phyloP scores from a whole-genome alignment of 2,329 filamentous ascomycete species.

The Exophiala xenobiotica region DNA sequence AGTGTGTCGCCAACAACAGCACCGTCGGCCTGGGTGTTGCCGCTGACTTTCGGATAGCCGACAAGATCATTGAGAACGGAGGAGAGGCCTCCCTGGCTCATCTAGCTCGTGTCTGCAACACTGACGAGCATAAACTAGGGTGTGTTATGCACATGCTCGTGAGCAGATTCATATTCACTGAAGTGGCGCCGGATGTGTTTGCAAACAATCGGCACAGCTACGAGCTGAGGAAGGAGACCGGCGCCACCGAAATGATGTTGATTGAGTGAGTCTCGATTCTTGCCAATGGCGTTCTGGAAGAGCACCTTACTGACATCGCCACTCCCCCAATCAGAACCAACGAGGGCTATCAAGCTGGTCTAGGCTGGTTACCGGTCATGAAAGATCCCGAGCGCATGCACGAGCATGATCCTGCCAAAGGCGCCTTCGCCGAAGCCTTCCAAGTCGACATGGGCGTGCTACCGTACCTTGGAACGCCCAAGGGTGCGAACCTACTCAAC shows the following conservation, averaged over 20 bases:
- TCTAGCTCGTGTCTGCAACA: neutral
- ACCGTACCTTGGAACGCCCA: neutral
- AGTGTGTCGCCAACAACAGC: conserved; percentile 2
- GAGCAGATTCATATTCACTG: neutral
- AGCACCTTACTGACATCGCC: neutral
- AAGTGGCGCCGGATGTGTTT: conserved; percentile 1
- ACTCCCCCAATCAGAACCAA: neutral
- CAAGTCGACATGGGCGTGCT: neutral
- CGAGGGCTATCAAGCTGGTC: conserved; percentile 1
- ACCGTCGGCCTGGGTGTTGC: neutral
- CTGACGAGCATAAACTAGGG: neutral
- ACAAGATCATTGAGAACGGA: conserved; percentile 3
- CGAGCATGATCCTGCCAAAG: neutral
- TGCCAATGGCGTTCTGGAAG: neutral
- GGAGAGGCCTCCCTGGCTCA: neutral
- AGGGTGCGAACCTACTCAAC: neutral
- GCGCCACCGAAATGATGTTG: neutral
- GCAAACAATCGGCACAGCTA: conserved; percentile 1
- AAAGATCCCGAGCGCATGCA: conserved; percentile 1
- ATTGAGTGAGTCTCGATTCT: neutral
- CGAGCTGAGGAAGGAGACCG: neutral
- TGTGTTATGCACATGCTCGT: neutral
- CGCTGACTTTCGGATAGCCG: neutral
- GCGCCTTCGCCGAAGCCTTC: neutral
- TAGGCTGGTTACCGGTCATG: neutral